A percentile compares a stretch with the other conserved stretches of the same genome.
phyloP scores from a whole-genome alignment of 2,329 filamentous ascomycete species.

The Emericellopsis cladophorae region DNA sequence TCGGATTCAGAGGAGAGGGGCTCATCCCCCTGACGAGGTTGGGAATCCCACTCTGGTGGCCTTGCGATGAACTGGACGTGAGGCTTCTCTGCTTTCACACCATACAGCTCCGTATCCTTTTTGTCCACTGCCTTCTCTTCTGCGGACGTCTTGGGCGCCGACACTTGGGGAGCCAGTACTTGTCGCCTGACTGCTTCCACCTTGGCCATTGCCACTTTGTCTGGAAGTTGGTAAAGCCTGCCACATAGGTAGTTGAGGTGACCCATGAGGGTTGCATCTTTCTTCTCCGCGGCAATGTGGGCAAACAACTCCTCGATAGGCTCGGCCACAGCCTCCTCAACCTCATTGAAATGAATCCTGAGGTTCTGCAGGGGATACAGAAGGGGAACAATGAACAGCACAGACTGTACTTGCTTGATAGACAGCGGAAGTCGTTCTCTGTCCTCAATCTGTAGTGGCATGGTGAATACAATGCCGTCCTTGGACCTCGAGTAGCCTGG shows the following conservation, averaged over 20 bases:
- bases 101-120: conserved; percentile 3
- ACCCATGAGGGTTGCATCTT: conserved; percentile 53
- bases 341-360: conserved; percentile 51
- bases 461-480: conserved; percentile 57
- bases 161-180: not conserved
- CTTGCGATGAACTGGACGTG: conserved; percentile 63
- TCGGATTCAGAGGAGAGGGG: conserved; percentile 19
- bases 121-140: conserved; percentile 1
- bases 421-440: conserved; percentile 45
- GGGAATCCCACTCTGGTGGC: conserved; percentile 60
- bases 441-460: conserved; percentile 57
- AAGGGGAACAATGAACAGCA: conserved; percentile 57
- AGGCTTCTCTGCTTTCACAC: conserved; percentile 29
- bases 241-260: conserved; percentile 64
- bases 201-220: conserved; percentile 31
- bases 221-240: conserved; percentile 51
- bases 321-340: conserved; percentile 45
- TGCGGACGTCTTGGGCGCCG: not conserved
- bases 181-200: not conserved
- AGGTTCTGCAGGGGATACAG: conserved; percentile 61
- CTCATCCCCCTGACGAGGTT: conserved; percentile 5
- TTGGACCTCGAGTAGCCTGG: conserved; percentile 54
- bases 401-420: conserved; percentile 47
- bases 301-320: conserved; percentile 54
- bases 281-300: conserved; percentile 40